Evolutionary conservation across 768 basidiomycete genomes (phyloP), one percentile per base, ranked within the genome.

Genomic region (Amanita pseudoporphyria): DNA sequence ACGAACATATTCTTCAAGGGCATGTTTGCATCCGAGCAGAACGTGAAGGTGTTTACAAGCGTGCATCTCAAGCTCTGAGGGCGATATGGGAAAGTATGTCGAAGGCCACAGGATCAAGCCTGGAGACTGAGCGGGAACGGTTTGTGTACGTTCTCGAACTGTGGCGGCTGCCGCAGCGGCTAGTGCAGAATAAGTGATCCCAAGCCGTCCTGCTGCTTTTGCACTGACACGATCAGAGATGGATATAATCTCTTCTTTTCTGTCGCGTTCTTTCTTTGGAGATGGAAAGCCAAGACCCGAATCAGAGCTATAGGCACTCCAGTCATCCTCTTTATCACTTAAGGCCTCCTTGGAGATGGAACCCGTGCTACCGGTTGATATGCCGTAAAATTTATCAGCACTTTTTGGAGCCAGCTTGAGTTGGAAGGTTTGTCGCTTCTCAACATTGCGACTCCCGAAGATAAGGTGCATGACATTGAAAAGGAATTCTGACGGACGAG

Each of bases 41-140:
- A 72, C 71, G 58, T 87, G 81, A 43, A 86, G 64, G 58, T 81
- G 72, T 64, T 79, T 83, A 65, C 79, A 81, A n/a, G 78, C 72
- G 57, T 86, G 81, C 79, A 84, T 79, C 66, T 87, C 85, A 30
- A 87, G 67, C 58, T 84, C 84, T 3, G 62, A 58, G 19, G 83
- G 71, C 0, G 70, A 49, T 55, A 82, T 65, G 1, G 81, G 74
- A 40, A 86, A 67, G 60, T 82, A 83, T 5, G 74, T 77, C 21
- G 71, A 64, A 6, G 76, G 79, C 71, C 68, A 76, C 30, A 85
- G 63, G 19, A 87, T 58, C 6, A 87, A 62, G 1, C 86, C 85
- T 5, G 81, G 73, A 1, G 80, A 79, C 59, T 84, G 83, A 39
- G 71, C 58, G 0, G 67, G 57, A 12, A 12, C 22, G n/a, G 12